Base-by-base conservation (phyloP, 441 rosid species). In the Aleurites moluccanus region DNA sequence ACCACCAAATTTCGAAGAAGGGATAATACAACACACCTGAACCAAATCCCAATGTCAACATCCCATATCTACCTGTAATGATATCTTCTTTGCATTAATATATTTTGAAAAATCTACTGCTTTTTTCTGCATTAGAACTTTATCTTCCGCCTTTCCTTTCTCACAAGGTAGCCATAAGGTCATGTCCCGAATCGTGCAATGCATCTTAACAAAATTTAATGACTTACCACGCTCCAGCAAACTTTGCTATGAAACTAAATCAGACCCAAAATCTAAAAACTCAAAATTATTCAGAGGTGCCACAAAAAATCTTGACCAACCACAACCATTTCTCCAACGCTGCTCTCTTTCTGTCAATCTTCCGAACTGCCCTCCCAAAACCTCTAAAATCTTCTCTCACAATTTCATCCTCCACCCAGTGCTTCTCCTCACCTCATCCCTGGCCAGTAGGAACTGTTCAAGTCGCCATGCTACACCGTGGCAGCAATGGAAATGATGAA, bases 361-460 rank as follows among this genome's bases (percentile, higher is more conserved):
- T 10, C 59, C 1, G 27, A 35, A 2, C 66, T 60, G 3, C 3
- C 18, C 49, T 10, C 59, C 35, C 69, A 47, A 47, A 67, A 67
- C 45, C 21, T 18, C 64, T n/a, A n/a, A n/a, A n/a, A n/a, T n/a
- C n/a, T n/a, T n/a, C n/a, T n/a, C n/a, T n/a, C n/a, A n/a, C 57
- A 70, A 59, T 40, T 62, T 61, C 78, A 44, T 62, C 33, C 61
- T 75, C 63, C 70, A 57, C 47, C 64, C 42, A 35, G 42, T 70
- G 50, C 44, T 33, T 28, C 56, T 20, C 6, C 69, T 23, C 70
- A 69, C 76, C 70, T 80, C 44, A 82, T 94, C 49, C 94, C 97
- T 0, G 97, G 96, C 53, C 97, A 47, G 94, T 94, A 0, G 89
- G 90, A 25, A 73, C 83, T 57, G 84, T 91, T 30, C 97, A 88